Evolutionary conservation across 73 alveolate species (phyloP).

Genomic region (Paramecium pentaurelia): DNA sequence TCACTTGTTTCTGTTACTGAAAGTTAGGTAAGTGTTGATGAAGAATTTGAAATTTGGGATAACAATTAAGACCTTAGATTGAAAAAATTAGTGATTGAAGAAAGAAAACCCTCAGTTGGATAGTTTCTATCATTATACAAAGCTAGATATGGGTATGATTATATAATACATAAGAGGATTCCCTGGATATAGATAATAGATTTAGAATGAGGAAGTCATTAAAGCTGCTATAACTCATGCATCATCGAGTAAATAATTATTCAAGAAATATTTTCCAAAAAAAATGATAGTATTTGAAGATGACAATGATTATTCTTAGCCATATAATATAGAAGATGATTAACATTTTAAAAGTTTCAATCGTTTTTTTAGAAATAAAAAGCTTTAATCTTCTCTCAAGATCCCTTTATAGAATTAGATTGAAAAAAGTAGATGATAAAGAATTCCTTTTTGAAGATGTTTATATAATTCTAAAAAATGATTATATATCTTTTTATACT

Average conservation of each 20-base stretch:
- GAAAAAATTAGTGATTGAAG: neutral
- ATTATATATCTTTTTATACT: neutral
- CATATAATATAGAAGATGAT: slow-evolving; percentile 15
- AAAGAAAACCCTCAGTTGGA: slow-evolving; percentile 6
- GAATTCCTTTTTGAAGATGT: neutral
- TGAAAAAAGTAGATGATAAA: neutral
- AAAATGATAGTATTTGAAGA: slow-evolving; percentile 27
- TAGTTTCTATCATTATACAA: neutral
- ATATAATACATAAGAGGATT: neutral
- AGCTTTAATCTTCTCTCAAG: neutral
- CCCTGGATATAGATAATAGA: neutral
- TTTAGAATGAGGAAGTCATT: neutral
- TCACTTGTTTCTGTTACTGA: neutral
- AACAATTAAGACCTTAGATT: neutral
- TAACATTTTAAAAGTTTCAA: neutral
- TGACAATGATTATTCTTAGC: slow-evolving; percentile 28
- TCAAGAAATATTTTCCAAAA: slow-evolving; percentile 31
- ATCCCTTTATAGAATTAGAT: neutral
- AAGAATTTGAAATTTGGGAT: slow-evolving; percentile 37
- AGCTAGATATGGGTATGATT: slow-evolving; percentile 29
- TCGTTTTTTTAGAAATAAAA: neutral
- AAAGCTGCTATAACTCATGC: slow-evolving; percentile 27
- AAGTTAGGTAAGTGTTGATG: neutral
- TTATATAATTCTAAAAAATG: neutral
- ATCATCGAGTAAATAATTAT: neutral